A percentile compares a stretch with the other conserved stretches of the same genome.
Evolutionary conservation across 305 asterid species (phyloP).

Genomic region (Solanum hybrid): DNA sequence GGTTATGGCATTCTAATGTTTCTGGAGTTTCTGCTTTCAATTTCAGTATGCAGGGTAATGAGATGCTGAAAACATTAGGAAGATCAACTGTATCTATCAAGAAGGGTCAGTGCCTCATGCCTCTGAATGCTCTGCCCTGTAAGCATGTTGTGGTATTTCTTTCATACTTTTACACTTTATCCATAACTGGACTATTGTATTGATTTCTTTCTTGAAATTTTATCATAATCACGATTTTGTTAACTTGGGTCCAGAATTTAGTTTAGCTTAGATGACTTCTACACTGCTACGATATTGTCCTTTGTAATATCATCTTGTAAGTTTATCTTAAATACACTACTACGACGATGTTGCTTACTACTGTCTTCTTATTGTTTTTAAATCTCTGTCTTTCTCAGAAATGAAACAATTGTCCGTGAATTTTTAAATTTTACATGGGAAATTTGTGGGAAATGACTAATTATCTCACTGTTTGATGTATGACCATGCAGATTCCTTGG

Average conservation of each 20-base stretch:
- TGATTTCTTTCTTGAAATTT: constrained; percentile 21
- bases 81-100: constrained; percentile 4
- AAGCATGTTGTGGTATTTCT: constrained; percentile 40
- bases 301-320: not conserved
- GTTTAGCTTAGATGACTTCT: not conserved
- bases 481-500: not conserved
- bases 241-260: not conserved
- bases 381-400: not conserved
- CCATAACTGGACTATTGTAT: constrained; percentile 37
- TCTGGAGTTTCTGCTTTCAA: not conserved
- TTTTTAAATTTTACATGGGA: not conserved
- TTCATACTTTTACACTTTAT: constrained; percentile 26
- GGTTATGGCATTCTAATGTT: constrained; percentile 10
- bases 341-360: not conserved
- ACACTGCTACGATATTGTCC: not conserved
- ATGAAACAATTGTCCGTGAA: not conserved
- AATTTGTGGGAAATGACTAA: not conserved
- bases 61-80: constrained; percentile 11
- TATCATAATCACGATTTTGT: constrained; percentile 5
- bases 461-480: not conserved
- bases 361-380: not conserved
- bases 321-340: not conserved
- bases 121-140: constrained; percentile 40
- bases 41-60: not conserved
- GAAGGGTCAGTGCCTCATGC: constrained; percentile 31